These are phyloP conservation scores for Citrus hindsii DNA, from an alignment of 345 rosid genomes.

Conservation along the genomic window DNA sequence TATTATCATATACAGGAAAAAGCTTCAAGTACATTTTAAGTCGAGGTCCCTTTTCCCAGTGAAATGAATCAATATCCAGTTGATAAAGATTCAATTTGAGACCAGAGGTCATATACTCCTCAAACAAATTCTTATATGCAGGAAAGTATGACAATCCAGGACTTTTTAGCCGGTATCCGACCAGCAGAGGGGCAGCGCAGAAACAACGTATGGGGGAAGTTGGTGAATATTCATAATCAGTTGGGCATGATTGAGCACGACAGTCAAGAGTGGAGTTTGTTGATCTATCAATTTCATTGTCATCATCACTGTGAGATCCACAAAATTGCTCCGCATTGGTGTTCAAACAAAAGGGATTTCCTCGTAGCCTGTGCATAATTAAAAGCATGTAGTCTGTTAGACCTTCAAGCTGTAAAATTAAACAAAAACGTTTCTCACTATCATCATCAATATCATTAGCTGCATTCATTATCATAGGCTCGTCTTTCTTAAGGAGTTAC, in stretches of 20 bases:
- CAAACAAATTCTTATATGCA: slow-evolving; percentile 44
- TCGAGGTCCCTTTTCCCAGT: slow-evolving; percentile 80
- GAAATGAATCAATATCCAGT: slow-evolving; percentile 41
- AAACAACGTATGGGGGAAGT: slow-evolving; percentile 46
- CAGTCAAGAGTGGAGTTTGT: slow-evolving; percentile 36
- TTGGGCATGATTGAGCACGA: slow-evolving; percentile 47
- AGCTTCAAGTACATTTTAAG: slow-evolving; percentile 67
- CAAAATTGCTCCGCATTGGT: slow-evolving; percentile 41
- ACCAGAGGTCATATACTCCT: slow-evolving; percentile 50
- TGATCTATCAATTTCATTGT: slow-evolving; percentile 12
- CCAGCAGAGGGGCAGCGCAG: slow-evolving; percentile 76
- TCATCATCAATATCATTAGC: background rate
- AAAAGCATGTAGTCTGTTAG: slow-evolving; percentile 1
- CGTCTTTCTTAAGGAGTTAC: slow-evolving; percentile 2
- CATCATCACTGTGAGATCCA: slow-evolving; percentile 28
- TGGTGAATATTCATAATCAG: slow-evolving; percentile 52
- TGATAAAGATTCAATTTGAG: slow-evolving; percentile 52
- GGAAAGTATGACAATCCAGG: slow-evolving; percentile 72
- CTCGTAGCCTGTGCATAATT: slow-evolving; percentile 71
- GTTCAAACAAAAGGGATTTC: slow-evolving; percentile 68
- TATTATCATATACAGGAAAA: slow-evolving; percentile 49
- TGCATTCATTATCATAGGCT: background rate
- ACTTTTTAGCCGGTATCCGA: slow-evolving; percentile 89
- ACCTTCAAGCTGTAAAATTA: background rate
- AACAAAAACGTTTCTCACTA: background rate